Evolutionary conservation across 345 rosid species (phyloP).

Genomic region (Camelina sativa): DNA sequence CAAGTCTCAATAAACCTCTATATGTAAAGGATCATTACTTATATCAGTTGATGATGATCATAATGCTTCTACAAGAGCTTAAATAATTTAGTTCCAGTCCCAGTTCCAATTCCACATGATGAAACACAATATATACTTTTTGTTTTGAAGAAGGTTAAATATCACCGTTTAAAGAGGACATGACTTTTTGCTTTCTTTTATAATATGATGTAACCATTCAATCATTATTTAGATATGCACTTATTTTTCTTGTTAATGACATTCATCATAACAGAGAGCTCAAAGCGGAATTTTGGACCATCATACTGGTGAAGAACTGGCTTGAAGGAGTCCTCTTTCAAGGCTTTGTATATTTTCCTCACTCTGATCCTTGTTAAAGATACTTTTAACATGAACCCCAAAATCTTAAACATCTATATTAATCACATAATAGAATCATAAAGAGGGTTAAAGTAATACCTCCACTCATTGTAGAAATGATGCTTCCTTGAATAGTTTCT

Average conservation of each 20-base stretch:
- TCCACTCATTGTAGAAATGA: too few species aligned
- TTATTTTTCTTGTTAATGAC: not conserved
- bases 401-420: too few species aligned
- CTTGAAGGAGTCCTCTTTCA: constrained; percentile 96
- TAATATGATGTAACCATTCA: not conserved
- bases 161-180: not conserved
- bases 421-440: too few species aligned
- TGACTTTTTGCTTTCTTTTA: not conserved
- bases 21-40: not conserved
- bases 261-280: constrained; percentile 58
- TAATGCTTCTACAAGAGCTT: not conserved
- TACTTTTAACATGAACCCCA: too few species aligned
- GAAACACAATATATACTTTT: not conserved
- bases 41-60: not conserved
- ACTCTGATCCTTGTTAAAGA: too few species aligned
- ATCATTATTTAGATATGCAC: not conserved
- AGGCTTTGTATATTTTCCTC: constrained; percentile 86
- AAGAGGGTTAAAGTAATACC: too few species aligned
- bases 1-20: not conserved
- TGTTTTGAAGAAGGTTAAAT: not conserved
- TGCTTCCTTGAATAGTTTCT: too few species aligned
- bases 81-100: not conserved
- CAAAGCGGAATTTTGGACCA: constrained; percentile 94
- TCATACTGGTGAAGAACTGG: constrained; percentile 96
- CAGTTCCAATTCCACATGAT: not conserved